Percentiles rank a stretch among this genome's conserved stretches.
Evolutionary conservation across 805 yeast genomes (phyloP).

Genomic region (Zygosaccharomyces kombuchaensis): DNA sequence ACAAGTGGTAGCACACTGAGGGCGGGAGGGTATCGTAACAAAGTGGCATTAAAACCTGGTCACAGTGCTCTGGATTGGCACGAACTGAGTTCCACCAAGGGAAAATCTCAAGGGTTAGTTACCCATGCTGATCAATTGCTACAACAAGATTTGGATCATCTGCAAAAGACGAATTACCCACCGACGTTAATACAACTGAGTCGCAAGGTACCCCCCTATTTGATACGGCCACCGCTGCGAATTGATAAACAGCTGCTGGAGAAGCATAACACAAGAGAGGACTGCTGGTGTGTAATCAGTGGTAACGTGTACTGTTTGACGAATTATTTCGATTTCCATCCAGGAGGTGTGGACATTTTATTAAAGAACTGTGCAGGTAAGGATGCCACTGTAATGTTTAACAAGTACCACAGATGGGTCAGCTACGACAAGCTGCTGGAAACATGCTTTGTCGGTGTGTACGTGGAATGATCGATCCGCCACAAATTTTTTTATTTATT

Average conservation of each 20-base stretch:
- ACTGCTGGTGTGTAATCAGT: constrained; percentile 81
- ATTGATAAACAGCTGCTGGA: constrained; percentile 55
- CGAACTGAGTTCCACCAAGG: constrained; percentile 17
- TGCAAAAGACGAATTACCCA: constrained; percentile 19
- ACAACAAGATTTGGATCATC: constrained; percentile 10
- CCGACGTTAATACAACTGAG: constrained; percentile 15
- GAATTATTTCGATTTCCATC: constrained; percentile 79
- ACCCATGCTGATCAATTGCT: constrained; percentile 19
- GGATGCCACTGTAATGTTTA: constrained; percentile 75
- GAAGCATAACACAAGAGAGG: constrained; percentile 54
- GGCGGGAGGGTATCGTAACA: constrained; percentile 26
- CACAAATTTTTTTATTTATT: not conserved
- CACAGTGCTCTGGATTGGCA: constrained; percentile 35
- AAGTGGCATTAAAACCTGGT: constrained; percentile 36
- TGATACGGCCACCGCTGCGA: constrained; percentile 42
- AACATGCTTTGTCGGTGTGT: constrained; percentile 69
- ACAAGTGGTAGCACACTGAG: constrained; percentile 22
- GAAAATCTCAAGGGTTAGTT: constrained; percentile 18
- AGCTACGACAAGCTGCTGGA: constrained; percentile 78
- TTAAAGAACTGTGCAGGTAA: constrained; percentile 68
- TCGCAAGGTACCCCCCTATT: constrained; percentile 19
- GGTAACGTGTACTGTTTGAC: constrained; percentile 86
- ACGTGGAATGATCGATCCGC: constrained; percentile 10
- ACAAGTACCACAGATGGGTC: constrained; percentile 75
- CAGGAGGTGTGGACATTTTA: constrained; percentile 83